Evolutionary conservation across 208 protist genomes (phyloP).

Genomic region (Acanthamoeba rhysodes): DNA sequence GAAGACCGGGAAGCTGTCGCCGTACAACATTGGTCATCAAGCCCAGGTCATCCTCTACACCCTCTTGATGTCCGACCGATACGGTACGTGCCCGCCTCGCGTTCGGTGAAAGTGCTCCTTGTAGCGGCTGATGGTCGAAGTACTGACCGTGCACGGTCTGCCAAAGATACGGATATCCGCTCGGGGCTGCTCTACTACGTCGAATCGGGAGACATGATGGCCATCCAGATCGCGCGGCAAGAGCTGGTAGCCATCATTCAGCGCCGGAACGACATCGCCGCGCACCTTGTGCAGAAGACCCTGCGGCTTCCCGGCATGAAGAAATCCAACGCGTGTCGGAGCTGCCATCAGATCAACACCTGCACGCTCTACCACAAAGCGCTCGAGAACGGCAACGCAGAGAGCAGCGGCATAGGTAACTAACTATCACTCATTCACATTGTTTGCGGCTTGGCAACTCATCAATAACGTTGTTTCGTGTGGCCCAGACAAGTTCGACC

Average conservation of each 20-base stretch:
- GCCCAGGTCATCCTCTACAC: slow-evolving; percentile 85
- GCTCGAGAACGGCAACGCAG: slow-evolving; percentile 47
- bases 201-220: slow-evolving; percentile 35
- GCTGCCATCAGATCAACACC: slow-evolving; percentile 48
- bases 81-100: slow-evolving; percentile 53
- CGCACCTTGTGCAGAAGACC: slow-evolving; percentile 59
- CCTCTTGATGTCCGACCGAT: slow-evolving; percentile 83
- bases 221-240: neutral
- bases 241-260: slow-evolving; percentile 49
- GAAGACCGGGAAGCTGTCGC: slow-evolving; percentile 83
- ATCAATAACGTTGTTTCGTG: neutral
- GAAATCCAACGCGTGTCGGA: neutral
- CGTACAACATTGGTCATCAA: slow-evolving; percentile 25
- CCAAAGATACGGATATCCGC: slow-evolving; percentile 53
- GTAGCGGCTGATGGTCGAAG: neutral
- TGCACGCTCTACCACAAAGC: slow-evolving; percentile 75
- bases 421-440: neutral
- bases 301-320: slow-evolving; percentile 44
- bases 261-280: slow-evolving; percentile 50
- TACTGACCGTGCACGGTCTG: too few relatives aligned
- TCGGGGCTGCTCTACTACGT: slow-evolving; percentile 74
- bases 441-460: neutral
- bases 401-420: slow-evolving; percentile 50
- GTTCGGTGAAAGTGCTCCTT: too few relatives aligned
- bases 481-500: slow-evolving; percentile 22